Evolutionary conservation across 2,329 filamentous ascomycete species (phyloP), one percentile per base, ranked within the genome.

Genomic region (Diplodia corticola): DNA sequence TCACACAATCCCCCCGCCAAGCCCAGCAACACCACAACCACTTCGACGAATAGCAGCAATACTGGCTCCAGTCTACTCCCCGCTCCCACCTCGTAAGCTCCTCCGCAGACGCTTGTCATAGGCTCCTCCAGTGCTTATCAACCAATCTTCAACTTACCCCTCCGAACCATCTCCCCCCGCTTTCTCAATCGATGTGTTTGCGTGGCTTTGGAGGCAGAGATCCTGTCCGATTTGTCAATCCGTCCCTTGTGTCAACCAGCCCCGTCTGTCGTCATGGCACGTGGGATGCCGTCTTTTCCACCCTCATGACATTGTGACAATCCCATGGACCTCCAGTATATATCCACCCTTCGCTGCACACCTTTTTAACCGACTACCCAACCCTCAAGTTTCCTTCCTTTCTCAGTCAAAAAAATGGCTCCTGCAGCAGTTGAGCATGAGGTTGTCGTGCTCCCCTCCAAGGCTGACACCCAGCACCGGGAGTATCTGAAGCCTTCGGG

Each of bases 401-500:
- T 13, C n/a, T 3, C 49, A 51, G n/a, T 5, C 44, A 9, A 37
- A 5, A 57, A 10, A 40, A 66, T 66, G 64, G 64, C 64, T n/a
- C 64, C 64, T 17, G 51, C 57, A 9, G 55, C 55, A 20, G 46
- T 66, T n/a, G 64, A 66, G 30, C 64, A 66, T 4, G 64, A 66
- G n/a, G 48, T 66, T 12, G 48, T 48, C 12, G 64, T 66, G 26
- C 64, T 35, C 13, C 48, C 55, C 3, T 48, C 64, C 1, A 63
- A 61, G 48, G 20, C 28, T 13, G 37, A 64, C 40, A 63, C 69
- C 13, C 40, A 40, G 4, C 46, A 57, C 10, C 65, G 55, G 13
- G 59, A 78, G 68, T 84, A 84, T 0, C 73, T 86, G 7, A 81
- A 83, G 73, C 75, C 82, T 3, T 82, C 80, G 1, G 85, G 85